phyloP scores from a whole-genome alignment of 495 filamentous ascomycete species.

The Neurospora sp. region DNA sequence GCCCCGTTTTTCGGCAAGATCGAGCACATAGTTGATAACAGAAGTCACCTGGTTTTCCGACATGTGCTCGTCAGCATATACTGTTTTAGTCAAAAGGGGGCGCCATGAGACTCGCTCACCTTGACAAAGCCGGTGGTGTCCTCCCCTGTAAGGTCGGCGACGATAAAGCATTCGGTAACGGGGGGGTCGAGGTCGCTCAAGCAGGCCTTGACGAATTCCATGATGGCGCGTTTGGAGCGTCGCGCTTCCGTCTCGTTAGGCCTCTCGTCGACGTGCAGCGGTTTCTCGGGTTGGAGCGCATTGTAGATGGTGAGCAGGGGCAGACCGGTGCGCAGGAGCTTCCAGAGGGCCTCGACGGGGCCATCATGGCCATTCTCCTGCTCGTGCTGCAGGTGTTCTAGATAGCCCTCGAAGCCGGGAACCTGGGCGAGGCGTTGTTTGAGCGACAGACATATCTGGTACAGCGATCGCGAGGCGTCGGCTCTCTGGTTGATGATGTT shows the following conservation, averaged over 20 bases:
- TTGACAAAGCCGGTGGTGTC: slow-evolving; percentile 98
- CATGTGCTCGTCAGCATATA: not conserved
- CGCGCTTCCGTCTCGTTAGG: slow-evolving; percentile 52
- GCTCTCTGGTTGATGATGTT: slow-evolving; percentile 94
- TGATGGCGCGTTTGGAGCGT: slow-evolving; percentile 49
- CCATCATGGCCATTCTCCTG: slow-evolving; percentile 43
- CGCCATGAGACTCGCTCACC: slow-evolving; percentile 33
- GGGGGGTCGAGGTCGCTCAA: slow-evolving; percentile 61
- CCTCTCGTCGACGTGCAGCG: slow-evolving; percentile 49
- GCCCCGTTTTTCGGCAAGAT: slow-evolving; percentile 67
- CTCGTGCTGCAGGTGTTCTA: slow-evolving; percentile 49
- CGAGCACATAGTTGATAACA: slow-evolving; percentile 86
- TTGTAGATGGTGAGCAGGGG: slow-evolving; percentile 89
- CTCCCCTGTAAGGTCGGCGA: slow-evolving; percentile 82
- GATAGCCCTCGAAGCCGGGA: slow-evolving; percentile 65
- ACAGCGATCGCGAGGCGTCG: slow-evolving; percentile 79
- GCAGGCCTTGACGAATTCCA: slow-evolving; percentile 47
- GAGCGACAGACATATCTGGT: slow-evolving; percentile 84
- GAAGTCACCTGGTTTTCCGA: slow-evolving; percentile 32
- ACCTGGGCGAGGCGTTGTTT: slow-evolving; percentile 72
- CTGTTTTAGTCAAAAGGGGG: not conserved
- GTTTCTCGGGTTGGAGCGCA: slow-evolving; percentile 54
- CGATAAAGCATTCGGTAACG: slow-evolving; percentile 76
- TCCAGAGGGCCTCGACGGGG: slow-evolving; percentile 85
- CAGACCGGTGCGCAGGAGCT: slow-evolving; percentile 71